Base-by-base conservation (phyloP, 2,329 filamentous ascomycete genomes). In the Hypoxylon sp. region DNA sequence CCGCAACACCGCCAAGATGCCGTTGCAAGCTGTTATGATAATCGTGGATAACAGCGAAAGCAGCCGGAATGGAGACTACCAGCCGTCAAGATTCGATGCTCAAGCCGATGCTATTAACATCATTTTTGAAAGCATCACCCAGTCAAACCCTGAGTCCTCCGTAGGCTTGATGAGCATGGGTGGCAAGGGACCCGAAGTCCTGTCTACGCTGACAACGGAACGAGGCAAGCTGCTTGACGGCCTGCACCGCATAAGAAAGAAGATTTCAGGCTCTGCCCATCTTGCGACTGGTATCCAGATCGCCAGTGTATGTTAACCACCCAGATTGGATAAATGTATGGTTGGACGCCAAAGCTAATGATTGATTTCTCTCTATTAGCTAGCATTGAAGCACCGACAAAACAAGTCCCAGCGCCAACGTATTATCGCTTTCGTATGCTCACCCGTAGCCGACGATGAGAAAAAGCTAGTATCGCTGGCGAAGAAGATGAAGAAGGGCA, bases 121-220 rank as follows among this genome's bases (percentile, higher is more conserved):
- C 77, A 91, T 98, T 78, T 98, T 98, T 85, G 94, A 94, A 79
- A 93, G 92, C 78, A 97, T 99, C 82, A 97, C 94, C 74, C 91
- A 94, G 83, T 92, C 92, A 74, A 98, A 99, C 81, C 94, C 96
- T 33, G 96, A 99, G 83, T 98, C 95, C 6, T 97, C 94, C 10
- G 96, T 99, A 72, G 96, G 97, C 57, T 86, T 99, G 72, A 98
- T 99, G 94, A 97, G 94, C 83, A 98, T 98, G 95, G 96, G 94
- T 71, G 96, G 95, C 77, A 95, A 93, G 79, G 94, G 94, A n/a
- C 96, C 96, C 53, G 95, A 98, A 83, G 95, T 99, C 72, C 89
- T 99, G 71, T 97, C 96, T 65, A 99, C 96, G 35, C 89, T 98
- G 79, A 98, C 96, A 59, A 95, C 94, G 67, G 97, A 99, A 81